These are phyloP conservation scores for Dipteronia dyeriana DNA, from an alignment of 345 rosid species.

Conservation along the genomic window DNA sequence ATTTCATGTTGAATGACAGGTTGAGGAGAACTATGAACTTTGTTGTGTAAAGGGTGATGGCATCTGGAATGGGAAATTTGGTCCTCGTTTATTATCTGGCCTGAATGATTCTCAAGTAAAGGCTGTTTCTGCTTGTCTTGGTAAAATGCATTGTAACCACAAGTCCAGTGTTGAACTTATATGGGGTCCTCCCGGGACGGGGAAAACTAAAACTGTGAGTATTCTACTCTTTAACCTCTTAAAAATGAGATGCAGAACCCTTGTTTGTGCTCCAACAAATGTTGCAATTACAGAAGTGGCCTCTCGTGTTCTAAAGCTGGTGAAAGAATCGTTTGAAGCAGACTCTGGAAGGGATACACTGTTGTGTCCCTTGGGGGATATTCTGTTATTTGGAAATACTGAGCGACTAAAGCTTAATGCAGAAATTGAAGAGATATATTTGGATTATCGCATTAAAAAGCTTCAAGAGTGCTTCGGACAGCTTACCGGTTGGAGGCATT, in stretches of 20 bases:
- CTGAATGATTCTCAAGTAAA: conserved; percentile 39
- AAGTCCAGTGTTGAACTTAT: conserved; percentile 38
- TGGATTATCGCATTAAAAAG: conserved; percentile 41
- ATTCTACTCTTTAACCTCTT: conserved; percentile 35
- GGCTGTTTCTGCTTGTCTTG: conserved; percentile 34
- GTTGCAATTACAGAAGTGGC: conserved; percentile 50
- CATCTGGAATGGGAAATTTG: conserved; percentile 5
- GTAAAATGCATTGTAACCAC: conserved; percentile 28
- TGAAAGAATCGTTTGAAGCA: conserved; percentile 24
- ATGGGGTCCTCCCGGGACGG: conserved; percentile 67
- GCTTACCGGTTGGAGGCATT: conserved; percentile 29
- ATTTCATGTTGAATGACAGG: conserved; percentile 30
- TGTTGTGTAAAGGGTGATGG: background rate
- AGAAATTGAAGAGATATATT: conserved; percentile 35
- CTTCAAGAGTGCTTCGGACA: conserved; percentile 31
- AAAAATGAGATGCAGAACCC: conserved; percentile 37
- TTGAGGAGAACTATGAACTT: conserved; percentile 20
- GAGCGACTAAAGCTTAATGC: conserved; percentile 35
- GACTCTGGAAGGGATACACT: conserved; percentile 1
- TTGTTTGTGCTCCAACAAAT: conserved; percentile 52
- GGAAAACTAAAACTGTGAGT: conserved; percentile 49
- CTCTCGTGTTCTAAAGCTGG: conserved; percentile 38
- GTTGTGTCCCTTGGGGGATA: conserved; percentile 28
- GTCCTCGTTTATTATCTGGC: conserved; percentile 3
- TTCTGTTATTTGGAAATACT: conserved; percentile 46